Evolutionary conservation across 1,139 yeast genomes (phyloP).

Genomic region (Diutina neorugosa): DNA sequence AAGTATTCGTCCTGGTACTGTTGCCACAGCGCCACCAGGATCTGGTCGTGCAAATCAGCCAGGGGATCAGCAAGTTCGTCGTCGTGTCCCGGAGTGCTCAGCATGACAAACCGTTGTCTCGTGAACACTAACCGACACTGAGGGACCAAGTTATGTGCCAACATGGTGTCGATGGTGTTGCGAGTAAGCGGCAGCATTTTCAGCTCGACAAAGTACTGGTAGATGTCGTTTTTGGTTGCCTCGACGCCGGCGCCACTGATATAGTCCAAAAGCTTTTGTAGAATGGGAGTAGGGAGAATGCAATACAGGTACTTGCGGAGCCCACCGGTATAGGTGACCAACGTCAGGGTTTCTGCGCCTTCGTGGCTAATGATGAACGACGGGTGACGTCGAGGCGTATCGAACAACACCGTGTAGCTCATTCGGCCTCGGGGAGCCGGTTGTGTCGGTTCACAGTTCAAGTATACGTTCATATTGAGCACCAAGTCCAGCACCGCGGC

Average conservation of each 20-base stretch:
- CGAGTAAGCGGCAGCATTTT: slow-evolving; percentile 15
- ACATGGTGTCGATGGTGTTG: slow-evolving; percentile 21
- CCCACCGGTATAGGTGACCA: slow-evolving; percentile 31
- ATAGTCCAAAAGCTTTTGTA: slow-evolving; percentile 13
- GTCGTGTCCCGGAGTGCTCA: slow-evolving; percentile 12
- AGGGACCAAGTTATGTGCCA: slow-evolving; percentile 37
- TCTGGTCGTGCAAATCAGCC: slow-evolving; percentile 5
- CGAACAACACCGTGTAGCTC: slow-evolving; percentile 10
- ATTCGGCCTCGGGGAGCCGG: slow-evolving; percentile 9
- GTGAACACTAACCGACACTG: slow-evolving; percentile 30
- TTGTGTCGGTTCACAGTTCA: slow-evolving; percentile 13
- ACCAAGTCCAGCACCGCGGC: slow-evolving; percentile 23
- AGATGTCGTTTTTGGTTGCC: slow-evolving; percentile 6
- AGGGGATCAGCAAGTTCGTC: slow-evolving; percentile 7
- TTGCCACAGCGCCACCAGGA: slow-evolving; percentile 5
- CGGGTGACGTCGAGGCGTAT: slow-evolving; percentile 13
- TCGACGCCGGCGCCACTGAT: slow-evolving; percentile 8
- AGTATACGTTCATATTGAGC: slow-evolving; percentile 24
- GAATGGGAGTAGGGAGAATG: slow-evolving; percentile 22
- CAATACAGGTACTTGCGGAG: slow-evolving; percentile 31
- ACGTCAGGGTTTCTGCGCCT: slow-evolving; percentile 15
- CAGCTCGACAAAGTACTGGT: slow-evolving; percentile 9
- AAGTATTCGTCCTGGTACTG: slow-evolving; percentile 25
- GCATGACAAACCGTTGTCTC: slow-evolving; percentile 36
- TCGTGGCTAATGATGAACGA: slow-evolving; percentile 22